Evolutionary conservation across 2,329 filamentous ascomycete genomes (phyloP), one percentile per base, ranked within the genome.

Genomic region (Rhinocladiella similis): DNA sequence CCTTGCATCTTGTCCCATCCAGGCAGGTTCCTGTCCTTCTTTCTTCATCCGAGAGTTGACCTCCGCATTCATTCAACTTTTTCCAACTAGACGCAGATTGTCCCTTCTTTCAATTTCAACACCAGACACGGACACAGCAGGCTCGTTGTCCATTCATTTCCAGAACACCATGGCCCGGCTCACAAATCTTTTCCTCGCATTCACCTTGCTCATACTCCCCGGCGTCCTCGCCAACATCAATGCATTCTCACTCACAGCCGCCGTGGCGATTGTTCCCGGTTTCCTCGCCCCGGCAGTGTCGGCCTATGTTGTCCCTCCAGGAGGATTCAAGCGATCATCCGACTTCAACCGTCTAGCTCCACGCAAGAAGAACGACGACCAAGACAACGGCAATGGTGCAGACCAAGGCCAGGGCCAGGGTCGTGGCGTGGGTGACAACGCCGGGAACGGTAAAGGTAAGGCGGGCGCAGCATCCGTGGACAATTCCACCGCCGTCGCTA

Each of bases 21-120:
- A 54, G 58, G 51, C 58, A 49, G 58, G 58, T 53, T 33, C 50
- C 58, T 56, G 53, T 49, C 47, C 22, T 53, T 53, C 50, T 51
- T 53, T 54, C 47, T 29, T n/a, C 47, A 52, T 25, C 25, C 16
- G 13, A 50, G 27, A 39, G 49, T 59, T 47, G 19, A 29, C 29
- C 53, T 50, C 43, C 41, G 43, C 35, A 22, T 41, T 50, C 7
- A 19, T 46, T 39, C 48, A 16, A 13, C 20, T 33, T 33, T 3
- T 9, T 9, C 27, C 18, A 39, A 16, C n/a, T 50, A 39, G 35
- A 50, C 47, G 41, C 47, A 41, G 35, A 35, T 50, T 41, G 38
- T 46, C 35, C 18, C 27, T 18, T 22, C 43, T 43, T 35, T 38
- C 47, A 16, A 33, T 33, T 12, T 12, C 29, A n/a, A 33, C 29